These are phyloP conservation scores for Mycosphaerelloides madeirae DNA, from an alignment of 2,329 filamentous ascomycete species.

Conservation along the genomic window DNA sequence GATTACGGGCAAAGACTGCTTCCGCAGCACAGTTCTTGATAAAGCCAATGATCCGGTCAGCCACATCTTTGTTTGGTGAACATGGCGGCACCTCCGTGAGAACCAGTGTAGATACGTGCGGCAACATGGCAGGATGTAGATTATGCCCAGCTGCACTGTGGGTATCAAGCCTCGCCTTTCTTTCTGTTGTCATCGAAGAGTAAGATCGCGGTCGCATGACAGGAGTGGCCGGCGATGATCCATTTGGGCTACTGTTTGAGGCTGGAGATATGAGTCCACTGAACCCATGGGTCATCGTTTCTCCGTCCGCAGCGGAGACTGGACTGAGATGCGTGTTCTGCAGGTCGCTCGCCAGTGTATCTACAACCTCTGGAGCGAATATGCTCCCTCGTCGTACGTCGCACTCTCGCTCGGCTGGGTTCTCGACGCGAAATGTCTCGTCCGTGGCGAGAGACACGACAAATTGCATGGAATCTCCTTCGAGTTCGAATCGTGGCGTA, in stretches of 20 bases:
- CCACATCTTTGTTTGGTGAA: conserved; percentile 34
- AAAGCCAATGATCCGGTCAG: conserved; percentile 49
- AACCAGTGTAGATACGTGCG: conserved; percentile 51
- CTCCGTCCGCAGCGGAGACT: conserved; percentile 17
- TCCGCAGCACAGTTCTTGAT: conserved; percentile 56
- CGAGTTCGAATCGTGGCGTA: conserved; percentile 34
- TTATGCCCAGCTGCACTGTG: conserved; percentile 21
- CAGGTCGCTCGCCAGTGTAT: conserved; percentile 16
- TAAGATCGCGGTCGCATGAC: conserved; percentile 24
- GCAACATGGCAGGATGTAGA: conserved; percentile 53
- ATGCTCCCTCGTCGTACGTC: conserved; percentile 38
- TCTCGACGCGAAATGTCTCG: conserved; percentile 21
- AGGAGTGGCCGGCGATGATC: conserved; percentile 7
- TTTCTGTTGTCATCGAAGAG: conserved; percentile 26
- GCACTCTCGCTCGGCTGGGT: background rate
- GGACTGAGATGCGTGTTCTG: conserved; percentile 19
- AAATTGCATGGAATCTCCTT: conserved; percentile 33
- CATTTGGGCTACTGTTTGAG: background rate
- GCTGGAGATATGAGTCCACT: conserved; percentile 6
- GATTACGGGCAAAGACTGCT: conserved; percentile 47
- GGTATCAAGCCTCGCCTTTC: conserved; percentile 25
- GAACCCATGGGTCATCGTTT: conserved; percentile 6
- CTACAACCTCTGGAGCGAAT: conserved; percentile 45
- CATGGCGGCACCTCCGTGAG: conserved; percentile 51
- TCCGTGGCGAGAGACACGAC: conserved; percentile 32